Conservation (phyloP, 2,329 filamentous ascomycete species). For the Colletotrichum tropicicola region DNA sequence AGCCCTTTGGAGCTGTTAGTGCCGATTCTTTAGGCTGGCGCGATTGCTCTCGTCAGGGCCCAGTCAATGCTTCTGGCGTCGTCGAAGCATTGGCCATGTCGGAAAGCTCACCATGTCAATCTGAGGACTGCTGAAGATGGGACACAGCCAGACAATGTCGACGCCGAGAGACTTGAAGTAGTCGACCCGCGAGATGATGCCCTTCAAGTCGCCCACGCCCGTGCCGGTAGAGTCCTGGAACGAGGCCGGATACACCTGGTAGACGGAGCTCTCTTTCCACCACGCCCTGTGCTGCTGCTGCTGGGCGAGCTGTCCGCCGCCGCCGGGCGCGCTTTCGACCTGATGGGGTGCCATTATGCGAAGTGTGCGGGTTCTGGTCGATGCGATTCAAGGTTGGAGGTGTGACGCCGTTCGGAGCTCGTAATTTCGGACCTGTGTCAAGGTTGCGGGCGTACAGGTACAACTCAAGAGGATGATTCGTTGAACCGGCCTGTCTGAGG, state of each 20-base stretch:
- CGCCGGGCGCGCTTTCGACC: background rate
- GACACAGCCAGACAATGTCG: slow-evolving; percentile 65
- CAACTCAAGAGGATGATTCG: too few relatives aligned
- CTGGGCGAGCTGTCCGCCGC: background rate
- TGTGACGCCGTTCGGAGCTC: background rate
- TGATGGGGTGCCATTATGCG: slow-evolving; percentile 5
- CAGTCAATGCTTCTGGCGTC: background rate
- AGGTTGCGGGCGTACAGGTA: background rate
- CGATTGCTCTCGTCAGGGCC: background rate
- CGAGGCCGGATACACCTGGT: slow-evolving; percentile 70
- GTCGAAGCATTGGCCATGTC: background rate
- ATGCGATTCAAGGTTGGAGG: background rate
- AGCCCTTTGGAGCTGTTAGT: slow-evolving; percentile 52
- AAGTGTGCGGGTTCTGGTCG: background rate
- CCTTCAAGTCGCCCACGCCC: slow-evolving; percentile 64
- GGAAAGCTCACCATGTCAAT: slow-evolving; percentile 64
- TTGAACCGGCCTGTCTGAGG: background rate
- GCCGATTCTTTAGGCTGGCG: background rate
- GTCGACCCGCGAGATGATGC: slow-evolving; percentile 65
- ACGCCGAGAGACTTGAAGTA: slow-evolving; percentile 64
- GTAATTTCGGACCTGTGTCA: background rate
- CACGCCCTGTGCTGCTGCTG: slow-evolving; percentile 44
- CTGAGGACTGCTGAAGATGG: slow-evolving; percentile 62
- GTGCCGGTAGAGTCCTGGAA: slow-evolving; percentile 67
- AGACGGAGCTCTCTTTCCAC: slow-evolving; percentile 70